These are phyloP conservation scores for Rhamnella rubrinervis DNA, from an alignment of 331 rosid species.

Conservation along the genomic window DNA sequence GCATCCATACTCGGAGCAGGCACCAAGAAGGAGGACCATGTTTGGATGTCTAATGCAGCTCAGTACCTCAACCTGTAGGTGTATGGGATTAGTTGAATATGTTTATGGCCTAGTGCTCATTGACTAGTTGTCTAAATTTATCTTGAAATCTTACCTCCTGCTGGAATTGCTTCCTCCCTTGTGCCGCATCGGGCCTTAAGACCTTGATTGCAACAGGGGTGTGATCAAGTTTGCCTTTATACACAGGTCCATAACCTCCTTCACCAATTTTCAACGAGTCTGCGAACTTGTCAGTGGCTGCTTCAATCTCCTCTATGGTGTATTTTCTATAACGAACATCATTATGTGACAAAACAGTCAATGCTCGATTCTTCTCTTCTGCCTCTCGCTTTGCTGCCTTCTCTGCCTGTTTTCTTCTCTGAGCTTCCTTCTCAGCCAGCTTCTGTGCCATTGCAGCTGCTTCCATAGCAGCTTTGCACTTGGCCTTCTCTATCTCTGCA, in stretches of 20 bases:
- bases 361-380: constrained; percentile 65
- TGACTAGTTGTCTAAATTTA: not conserved
- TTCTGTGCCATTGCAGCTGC: constrained; percentile 74
- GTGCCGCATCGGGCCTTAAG: constrained; percentile 84
- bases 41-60: constrained; percentile 85
- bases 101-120: not conserved
- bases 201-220: constrained; percentile 94
- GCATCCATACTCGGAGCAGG: constrained; percentile 90
- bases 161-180: constrained; percentile 88
- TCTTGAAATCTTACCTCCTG: constrained; percentile 57
- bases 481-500: constrained; percentile 89
- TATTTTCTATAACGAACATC: constrained; percentile 75
- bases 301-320: constrained; percentile 75
- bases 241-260: constrained; percentile 99
- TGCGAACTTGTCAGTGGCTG: constrained; percentile 59
- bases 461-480: constrained; percentile 76
- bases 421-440: constrained; percentile 78
- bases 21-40: constrained; percentile 97
- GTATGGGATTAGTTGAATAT: not conserved
- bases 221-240: constrained; percentile 79
- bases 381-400: constrained; percentile 67
- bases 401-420: constrained; percentile 70
- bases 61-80: constrained; percentile 74
- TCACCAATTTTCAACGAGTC: constrained; percentile 66
- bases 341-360: constrained; percentile 46